These are phyloP conservation scores for Mentha longifolia DNA, from an alignment of 257 asterid genomes.

Conservation along the genomic window DNA sequence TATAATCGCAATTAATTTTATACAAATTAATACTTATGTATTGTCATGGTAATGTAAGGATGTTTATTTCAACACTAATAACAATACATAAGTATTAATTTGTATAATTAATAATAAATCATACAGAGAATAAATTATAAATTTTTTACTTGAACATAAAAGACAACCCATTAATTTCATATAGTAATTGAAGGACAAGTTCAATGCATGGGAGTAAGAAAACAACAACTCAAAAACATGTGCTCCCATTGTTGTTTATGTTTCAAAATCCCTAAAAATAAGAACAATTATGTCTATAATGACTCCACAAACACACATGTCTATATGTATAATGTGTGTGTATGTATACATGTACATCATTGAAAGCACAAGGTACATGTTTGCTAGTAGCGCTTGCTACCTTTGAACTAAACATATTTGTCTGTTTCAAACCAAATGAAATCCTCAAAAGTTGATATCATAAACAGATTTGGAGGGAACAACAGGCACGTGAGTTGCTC, in stretches of 20 bases:
- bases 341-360: constrained; percentile 22
- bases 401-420: constrained; percentile 39
- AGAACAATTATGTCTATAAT: constrained; percentile 33
- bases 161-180: not conserved
- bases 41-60: no score
- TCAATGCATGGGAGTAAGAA: constrained; percentile 9
- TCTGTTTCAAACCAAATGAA: constrained; percentile 28
- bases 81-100: no score
- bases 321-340: not conserved
- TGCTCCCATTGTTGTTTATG: constrained; percentile 37
- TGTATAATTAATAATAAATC: no score
- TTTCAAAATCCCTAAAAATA: constrained; percentile 30
- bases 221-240: constrained; percentile 31
- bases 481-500: constrained; percentile 44
- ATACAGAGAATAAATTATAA: no score
- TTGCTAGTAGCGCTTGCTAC: no score
- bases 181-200: not conserved
- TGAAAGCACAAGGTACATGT: constrained; percentile 43
- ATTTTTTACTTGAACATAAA: no score
- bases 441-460: constrained; percentile 21
- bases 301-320: constrained; percentile 25
- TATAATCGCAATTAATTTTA: no score
- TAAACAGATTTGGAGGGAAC: constrained; percentile 37
- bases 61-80: no score
- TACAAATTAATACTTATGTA: no score